phyloP scores from a whole-genome alignment of 108 stramenopile species.

The Cyclotella distinguenda region DNA sequence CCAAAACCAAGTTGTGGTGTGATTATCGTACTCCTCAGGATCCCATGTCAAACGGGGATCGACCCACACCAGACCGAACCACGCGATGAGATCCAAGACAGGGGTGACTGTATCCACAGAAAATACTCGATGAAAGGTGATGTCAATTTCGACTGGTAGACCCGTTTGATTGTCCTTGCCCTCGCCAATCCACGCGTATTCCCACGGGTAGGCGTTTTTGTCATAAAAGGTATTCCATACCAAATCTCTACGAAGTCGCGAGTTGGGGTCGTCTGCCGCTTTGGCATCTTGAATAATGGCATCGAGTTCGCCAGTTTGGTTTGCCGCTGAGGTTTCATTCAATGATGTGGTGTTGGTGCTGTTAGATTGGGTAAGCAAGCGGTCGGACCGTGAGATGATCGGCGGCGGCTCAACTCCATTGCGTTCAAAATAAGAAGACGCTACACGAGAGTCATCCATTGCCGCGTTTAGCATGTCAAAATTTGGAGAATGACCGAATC shows the following conservation, averaged over 20 bases:
- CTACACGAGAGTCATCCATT: background rate
- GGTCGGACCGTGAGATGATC: conserved; percentile 12
- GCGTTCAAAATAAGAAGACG: background rate
- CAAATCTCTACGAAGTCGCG: conserved; percentile 14
- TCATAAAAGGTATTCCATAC: conserved; percentile 28
- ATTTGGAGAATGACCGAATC: background rate
- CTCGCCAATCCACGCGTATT: conserved; percentile 29
- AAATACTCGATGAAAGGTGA: conserved; percentile 44
- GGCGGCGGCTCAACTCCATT: conserved; percentile 1
- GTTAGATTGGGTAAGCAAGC: no score
- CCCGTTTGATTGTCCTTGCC: conserved; percentile 15
- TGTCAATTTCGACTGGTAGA: conserved; percentile 34
- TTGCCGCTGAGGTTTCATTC: background rate
- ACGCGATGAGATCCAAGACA: conserved; percentile 43
- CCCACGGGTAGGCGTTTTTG: conserved; percentile 40
- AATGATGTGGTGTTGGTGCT: no score
- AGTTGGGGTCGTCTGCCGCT: background rate
- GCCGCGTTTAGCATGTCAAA: background rate
- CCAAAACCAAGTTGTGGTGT: conserved; percentile 32
- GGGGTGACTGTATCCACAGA: conserved; percentile 30
- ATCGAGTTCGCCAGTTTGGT: background rate
- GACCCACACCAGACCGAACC: conserved; percentile 41
- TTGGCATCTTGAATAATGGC: conserved; percentile 10
- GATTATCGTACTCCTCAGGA: conserved; percentile 13
- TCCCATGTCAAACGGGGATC: conserved; percentile 44